phyloP scores from a whole-genome alignment of 2,329 filamentous ascomycete species.

The Dryadomyces quercivorus region DNA sequence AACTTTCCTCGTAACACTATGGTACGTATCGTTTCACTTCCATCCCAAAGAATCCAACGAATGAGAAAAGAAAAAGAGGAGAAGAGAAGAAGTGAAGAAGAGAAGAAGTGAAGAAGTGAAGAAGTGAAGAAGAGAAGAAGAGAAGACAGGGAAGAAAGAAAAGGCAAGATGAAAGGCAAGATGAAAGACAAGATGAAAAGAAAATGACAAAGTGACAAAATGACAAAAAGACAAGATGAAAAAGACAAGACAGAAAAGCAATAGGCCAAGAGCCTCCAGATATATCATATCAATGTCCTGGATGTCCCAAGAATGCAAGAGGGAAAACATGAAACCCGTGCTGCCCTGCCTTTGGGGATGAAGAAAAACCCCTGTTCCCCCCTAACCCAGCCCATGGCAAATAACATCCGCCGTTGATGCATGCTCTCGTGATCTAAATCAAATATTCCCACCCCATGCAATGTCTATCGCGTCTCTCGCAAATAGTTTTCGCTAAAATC shows the following conservation, averaged over 20 bases:
- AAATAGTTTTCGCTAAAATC: neutral
- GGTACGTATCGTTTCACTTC: neutral
- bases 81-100: neutral
- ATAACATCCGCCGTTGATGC: neutral
- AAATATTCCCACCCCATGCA: neutral
- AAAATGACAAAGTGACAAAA: neutral
- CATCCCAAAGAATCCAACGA: neutral
- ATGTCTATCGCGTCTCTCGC: slow-evolving; percentile 1
- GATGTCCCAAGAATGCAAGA: neutral
- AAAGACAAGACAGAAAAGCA: neutral
- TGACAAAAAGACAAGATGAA: neutral
- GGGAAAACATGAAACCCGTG: neutral
- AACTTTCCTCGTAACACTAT: neutral
- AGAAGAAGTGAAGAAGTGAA: neutral
- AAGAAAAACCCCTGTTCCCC: neutral
- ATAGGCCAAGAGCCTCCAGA: neutral
- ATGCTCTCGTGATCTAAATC: slow-evolving; percentile 1
- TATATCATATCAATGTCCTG: neutral
- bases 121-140: neutral
- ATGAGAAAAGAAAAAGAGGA: neutral
- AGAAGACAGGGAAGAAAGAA: neutral
- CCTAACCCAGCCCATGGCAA: too few species aligned
- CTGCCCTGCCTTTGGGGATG: neutral
- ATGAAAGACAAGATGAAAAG: neutral
- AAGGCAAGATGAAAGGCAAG: neutral